phyloP scores from a whole-genome alignment of 2,329 filamentous ascomycete genomes.

The Ceratocystis diversiconidia region DNA sequence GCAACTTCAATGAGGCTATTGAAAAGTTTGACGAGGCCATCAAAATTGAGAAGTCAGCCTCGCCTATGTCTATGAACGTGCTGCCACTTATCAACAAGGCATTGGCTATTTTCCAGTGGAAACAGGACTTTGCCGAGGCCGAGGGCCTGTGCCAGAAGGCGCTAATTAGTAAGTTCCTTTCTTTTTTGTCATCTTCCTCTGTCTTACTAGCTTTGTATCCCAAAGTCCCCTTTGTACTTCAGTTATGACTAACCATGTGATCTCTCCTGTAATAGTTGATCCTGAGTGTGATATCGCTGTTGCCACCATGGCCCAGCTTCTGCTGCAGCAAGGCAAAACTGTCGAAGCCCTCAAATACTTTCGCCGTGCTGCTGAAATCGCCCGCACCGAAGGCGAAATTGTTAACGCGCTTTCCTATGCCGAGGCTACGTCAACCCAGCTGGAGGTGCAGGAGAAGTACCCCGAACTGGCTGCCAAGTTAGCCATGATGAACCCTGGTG shows the following conservation, averaged over 20 bases:
- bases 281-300: constrained; percentile 98
- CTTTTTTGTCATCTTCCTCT: neutral
- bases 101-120: constrained; percentile 93
- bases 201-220: neutral
- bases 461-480: constrained; percentile 64
- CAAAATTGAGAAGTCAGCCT: constrained; percentile 91
- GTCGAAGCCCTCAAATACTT: constrained; percentile 92
- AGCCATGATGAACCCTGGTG: constrained; percentile 18
- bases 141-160: constrained; percentile 97
- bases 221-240: neutral
- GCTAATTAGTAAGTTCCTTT: constrained; percentile 65
- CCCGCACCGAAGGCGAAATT: constrained; percentile 86
- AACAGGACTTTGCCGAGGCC: constrained; percentile 86
- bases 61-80: constrained; percentile 94
- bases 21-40: constrained; percentile 98
- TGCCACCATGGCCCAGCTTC: constrained; percentile 93
- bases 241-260: constrained; percentile 1
- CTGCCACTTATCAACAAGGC: constrained; percentile 97
- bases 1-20: constrained; percentile 87
- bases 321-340: constrained; percentile 95
- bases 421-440: constrained; percentile 88
- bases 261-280: constrained; percentile 49
- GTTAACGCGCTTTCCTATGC: constrained; percentile 94
- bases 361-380: constrained; percentile 86
- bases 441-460: constrained; percentile 81